Evolutionary conservation across 1,284 basidiomycete species (phyloP).

Genomic region (Trametes hirsuta): DNA sequence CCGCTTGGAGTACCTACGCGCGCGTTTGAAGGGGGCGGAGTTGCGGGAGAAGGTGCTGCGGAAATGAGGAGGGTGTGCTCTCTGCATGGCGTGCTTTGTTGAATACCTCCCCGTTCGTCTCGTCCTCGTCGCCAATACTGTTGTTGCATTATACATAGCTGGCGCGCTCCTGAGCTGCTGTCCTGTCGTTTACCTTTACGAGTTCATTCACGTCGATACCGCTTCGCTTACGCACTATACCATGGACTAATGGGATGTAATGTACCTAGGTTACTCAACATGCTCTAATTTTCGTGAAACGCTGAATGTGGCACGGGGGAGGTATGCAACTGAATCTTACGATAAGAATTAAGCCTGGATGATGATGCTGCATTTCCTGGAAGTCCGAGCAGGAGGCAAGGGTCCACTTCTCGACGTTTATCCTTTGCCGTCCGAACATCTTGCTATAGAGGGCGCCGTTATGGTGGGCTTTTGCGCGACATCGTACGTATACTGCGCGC

Average conservation of each 20-base stretch:
- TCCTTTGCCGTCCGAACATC: too few species aligned
- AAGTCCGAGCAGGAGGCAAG: background rate
- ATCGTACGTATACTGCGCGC: too few species aligned
- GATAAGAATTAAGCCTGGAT: background rate
- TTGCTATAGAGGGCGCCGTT: too few species aligned
- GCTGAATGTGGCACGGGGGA: background rate
- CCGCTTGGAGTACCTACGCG: slow-evolving; percentile 69
- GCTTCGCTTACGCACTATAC: slow-evolving; percentile 22
- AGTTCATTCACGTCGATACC: slow-evolving; percentile 21
- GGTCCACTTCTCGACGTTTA: too few species aligned
- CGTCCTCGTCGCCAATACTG: slow-evolving; percentile 1
- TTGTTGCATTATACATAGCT: slow-evolving; percentile 9
- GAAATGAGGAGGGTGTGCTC: slow-evolving; percentile 28
- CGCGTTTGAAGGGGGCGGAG: slow-evolving; percentile 74
- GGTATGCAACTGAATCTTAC: background rate
- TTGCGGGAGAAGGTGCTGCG: slow-evolving; percentile 68
- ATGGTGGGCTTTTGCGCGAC: too few species aligned
- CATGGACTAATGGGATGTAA: slow-evolving; percentile 25
- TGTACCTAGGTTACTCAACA: slow-evolving; percentile 18
- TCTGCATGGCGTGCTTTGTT: slow-evolving; percentile 7
- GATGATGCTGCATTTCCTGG: too few species aligned
- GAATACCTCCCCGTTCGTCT: background rate
- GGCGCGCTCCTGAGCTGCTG: slow-evolving; percentile 17
- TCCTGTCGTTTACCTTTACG: slow-evolving; percentile 24
- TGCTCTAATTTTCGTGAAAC: slow-evolving; percentile 18